Evolutionary conservation across 2,329 filamentous ascomycete species (phyloP).

Genomic region (Colletotrichum phormii): DNA sequence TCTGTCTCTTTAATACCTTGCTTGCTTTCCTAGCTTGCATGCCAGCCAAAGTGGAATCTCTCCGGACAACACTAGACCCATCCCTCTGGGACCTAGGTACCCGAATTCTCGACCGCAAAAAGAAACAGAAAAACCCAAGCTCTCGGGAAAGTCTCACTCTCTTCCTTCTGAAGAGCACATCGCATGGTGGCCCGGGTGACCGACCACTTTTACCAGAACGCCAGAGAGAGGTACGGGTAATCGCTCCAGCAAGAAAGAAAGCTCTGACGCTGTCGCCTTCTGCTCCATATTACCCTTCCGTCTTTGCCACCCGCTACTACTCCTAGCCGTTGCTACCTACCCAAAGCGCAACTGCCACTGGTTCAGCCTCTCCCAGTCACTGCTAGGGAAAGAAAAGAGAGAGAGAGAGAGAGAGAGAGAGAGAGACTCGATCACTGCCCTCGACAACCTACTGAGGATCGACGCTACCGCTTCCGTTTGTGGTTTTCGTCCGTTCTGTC

Average conservation of each 20-base stretch:
- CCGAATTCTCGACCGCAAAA: conserved; percentile 1
- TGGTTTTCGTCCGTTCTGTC: conserved; percentile 7
- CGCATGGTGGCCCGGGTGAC: background rate
- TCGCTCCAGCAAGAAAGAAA: background rate
- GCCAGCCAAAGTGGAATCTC: conserved; percentile 8
- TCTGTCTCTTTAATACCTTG: background rate
- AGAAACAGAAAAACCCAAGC: background rate
- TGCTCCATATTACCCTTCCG: background rate
- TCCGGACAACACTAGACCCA: background rate
- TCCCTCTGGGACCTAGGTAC: background rate
- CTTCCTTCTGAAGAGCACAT: background rate
- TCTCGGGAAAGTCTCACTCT: background rate
- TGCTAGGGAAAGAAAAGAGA: background rate
- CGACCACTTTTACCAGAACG: background rate
- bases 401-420: conserved; percentile 4
- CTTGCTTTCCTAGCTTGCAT: conserved; percentile 5
- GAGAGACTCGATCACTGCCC: conserved; percentile 9
- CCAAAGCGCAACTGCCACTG: background rate
- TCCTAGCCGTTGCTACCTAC: background rate
- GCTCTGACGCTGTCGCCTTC: background rate
- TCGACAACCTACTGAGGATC: conserved; percentile 12
- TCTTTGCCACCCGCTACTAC: background rate
- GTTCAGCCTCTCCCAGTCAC: background rate
- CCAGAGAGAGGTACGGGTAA: no score
- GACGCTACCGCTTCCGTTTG: conserved; percentile 32